phyloP scores from a whole-genome alignment of 306 rosid species.

The Senna siamea region DNA sequence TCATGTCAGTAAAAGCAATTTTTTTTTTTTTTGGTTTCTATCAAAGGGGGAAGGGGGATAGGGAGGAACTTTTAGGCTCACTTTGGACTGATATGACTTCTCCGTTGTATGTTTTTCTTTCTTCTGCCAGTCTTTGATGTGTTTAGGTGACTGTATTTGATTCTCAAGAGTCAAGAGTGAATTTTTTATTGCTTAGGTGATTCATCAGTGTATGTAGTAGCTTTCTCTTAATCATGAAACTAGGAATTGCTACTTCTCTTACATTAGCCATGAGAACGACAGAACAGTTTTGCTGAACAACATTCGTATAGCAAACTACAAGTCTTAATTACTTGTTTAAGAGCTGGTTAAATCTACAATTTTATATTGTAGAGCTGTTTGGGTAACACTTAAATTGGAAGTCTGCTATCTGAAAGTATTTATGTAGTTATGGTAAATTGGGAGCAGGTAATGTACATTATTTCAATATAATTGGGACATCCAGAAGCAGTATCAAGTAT shows the following conservation, averaged over 20 bases:
- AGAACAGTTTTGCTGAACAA: conserved; percentile 1
- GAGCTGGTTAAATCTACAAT: background rate
- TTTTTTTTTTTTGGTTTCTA: no score
- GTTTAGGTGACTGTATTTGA: background rate
- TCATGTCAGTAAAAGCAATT: background rate
- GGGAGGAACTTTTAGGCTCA: background rate
- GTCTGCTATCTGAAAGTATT: conserved; percentile 21
- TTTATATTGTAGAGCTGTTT: no score
- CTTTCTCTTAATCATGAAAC: background rate
- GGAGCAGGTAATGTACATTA: conserved; percentile 1
- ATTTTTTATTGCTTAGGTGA: background rate
- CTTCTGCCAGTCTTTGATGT: background rate
- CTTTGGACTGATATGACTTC: background rate
- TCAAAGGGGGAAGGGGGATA: background rate
- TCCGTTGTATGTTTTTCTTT: no score
- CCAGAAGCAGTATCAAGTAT: conserved; percentile 15
- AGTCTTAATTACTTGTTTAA: conserved; percentile 6
- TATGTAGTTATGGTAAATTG: conserved; percentile 21
- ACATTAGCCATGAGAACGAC: background rate
- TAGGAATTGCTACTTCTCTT: background rate
- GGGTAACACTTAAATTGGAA: background rate
- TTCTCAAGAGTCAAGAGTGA: background rate
- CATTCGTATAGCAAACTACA: background rate
- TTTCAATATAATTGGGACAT: conserved; percentile 25
- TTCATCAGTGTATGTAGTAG: background rate